phyloP scores from a whole-genome alignment of 108 stramenopile genomes.

The Pseudonitzschia delicatissima region DNA sequence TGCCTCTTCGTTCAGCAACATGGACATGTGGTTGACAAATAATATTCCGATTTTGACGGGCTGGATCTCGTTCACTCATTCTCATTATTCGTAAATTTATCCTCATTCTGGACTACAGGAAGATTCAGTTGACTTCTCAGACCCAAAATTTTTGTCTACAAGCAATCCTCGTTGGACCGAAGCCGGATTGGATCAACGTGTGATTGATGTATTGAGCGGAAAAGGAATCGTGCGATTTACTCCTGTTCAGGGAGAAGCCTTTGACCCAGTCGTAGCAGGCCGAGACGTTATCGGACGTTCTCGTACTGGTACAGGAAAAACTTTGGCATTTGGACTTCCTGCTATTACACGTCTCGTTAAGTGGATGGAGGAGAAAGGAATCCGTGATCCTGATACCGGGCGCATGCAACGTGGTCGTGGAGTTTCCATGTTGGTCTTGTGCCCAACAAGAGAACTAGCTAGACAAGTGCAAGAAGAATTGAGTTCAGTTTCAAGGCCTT shows the following conservation, averaged over 20 bases:
- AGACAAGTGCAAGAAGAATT: conserved; percentile 96
- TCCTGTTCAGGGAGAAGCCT: conserved; percentile 90
- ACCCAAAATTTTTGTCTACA: conserved; percentile 74
- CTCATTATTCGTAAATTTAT: not conserved
- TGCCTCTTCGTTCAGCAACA: not conserved
- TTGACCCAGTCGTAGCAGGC: conserved; percentile 80
- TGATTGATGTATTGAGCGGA: conserved; percentile 81
- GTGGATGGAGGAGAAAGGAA: conserved; percentile 51
- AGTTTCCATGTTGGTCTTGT: conserved; percentile 92
- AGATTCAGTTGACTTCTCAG: conserved; percentile 39
- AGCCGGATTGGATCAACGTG: conserved; percentile 52
- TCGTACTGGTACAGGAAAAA: conserved; percentile 99
- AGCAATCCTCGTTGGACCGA: conserved; percentile 80
- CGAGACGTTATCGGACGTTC: conserved; percentile 96
- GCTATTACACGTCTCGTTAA: conserved; percentile 67
- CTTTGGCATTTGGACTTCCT: conserved; percentile 98
- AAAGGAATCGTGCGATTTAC: conserved; percentile 87
- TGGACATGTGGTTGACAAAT: not conserved
- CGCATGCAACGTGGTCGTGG: conserved; percentile 71
- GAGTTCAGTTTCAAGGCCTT: conserved; percentile 54
- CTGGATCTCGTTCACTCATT: no score
- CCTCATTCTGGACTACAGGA: conserved; percentile 10
- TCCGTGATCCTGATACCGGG: conserved; percentile 42
- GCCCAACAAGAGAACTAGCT: conserved; percentile 98
- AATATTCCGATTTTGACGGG: not conserved